Conservation (phyloP, 1,139 yeast genomes). For the Blastobotrys apis region DNA sequence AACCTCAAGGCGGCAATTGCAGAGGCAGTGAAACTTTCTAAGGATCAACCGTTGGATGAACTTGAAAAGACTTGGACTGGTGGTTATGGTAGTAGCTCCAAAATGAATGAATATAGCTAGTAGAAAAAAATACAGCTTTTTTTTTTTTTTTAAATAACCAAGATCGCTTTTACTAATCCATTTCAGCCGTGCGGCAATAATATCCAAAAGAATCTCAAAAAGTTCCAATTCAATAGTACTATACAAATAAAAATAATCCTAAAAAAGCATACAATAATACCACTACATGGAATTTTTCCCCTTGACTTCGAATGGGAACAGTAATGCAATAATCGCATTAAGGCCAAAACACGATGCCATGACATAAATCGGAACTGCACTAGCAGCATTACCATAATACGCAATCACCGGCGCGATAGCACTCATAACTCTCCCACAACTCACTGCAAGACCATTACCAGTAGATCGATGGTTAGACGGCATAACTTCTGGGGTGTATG, state of each 20-base stretch:
- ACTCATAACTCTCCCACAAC: slow-evolving; percentile 46
- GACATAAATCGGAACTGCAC: slow-evolving; percentile 51
- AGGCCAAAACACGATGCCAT: slow-evolving; percentile 50
- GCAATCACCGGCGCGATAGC: slow-evolving; percentile 50
- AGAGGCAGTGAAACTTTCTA: slow-evolving; percentile 10
- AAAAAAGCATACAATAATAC: no score
- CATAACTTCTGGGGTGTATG: slow-evolving; percentile 55
- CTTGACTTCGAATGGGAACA: slow-evolving; percentile 43
- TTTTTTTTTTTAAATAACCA: no score
- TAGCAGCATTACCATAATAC: slow-evolving; percentile 41
- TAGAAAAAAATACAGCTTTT: no score
- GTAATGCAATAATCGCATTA: slow-evolving; percentile 41
- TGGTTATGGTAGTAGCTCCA: slow-evolving; percentile 8
- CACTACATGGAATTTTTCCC: slow-evolving; percentile 15
- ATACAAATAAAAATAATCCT: no score
- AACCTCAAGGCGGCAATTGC: slow-evolving; percentile 41
- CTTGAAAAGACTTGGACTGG: slow-evolving; percentile 1
- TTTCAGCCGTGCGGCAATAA: no score
- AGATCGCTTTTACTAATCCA: no score
- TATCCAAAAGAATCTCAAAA: no score
- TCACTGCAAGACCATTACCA: slow-evolving; percentile 48
- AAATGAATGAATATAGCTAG: slow-evolving; percentile 13
- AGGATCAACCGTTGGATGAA: slow-evolving; percentile 5
- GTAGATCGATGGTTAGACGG: slow-evolving; percentile 53
- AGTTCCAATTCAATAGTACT: no score